Base-by-base conservation (phyloP, 495 filamentous ascomycete species). In the Pyrenula massariospora region DNA sequence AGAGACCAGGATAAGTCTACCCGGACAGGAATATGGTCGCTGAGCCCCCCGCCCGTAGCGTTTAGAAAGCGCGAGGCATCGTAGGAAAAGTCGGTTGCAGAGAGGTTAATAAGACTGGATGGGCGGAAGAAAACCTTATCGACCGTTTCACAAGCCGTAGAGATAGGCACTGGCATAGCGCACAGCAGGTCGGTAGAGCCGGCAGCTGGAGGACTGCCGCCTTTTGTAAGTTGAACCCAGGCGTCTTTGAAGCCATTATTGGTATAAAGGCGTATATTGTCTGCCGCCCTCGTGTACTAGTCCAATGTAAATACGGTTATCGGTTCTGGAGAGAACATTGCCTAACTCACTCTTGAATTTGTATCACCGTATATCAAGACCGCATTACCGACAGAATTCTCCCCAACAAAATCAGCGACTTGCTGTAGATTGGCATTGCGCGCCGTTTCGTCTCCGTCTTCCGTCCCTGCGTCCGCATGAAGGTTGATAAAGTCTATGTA, bases 91-190 rank as follows among this genome's bases (percentile, higher is more conserved):
- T 62, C 62, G 0, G 67, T 70, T 0, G 76, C 73, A 10, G 58
- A 55, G 10, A 85, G 62, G 0, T 61, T 62, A 0, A 83, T 58
- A 0, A 79, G 60, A 5, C 70, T 66, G 24, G 73, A 73, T 2
- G 70, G 70, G 11, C 82, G 73, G 63, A 82, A 84, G 52, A 84
- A 72, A 48, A 84, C 74, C 65, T 84, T 86, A 59, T 86, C 83
- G 15, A 86, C 78, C 1, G 74, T 77, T 67, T 85, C 82, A 63
- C 83, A 86, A 15, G 31, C 31, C 2, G 58, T 65, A 54, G 73
- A 65, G 20, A 61, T 72, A 2, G 65, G 60, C 47, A 74, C 72
- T 0, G 80, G 77, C 60, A 80, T 77, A 22, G 65, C 70, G 61
- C 81, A 84, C 2, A 75, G 24, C 15, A 59, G 15, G 8, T 65